phyloP scores from a whole-genome alignment of 768 basidiomycete genomes.

The Amanita molliuscula region DNA sequence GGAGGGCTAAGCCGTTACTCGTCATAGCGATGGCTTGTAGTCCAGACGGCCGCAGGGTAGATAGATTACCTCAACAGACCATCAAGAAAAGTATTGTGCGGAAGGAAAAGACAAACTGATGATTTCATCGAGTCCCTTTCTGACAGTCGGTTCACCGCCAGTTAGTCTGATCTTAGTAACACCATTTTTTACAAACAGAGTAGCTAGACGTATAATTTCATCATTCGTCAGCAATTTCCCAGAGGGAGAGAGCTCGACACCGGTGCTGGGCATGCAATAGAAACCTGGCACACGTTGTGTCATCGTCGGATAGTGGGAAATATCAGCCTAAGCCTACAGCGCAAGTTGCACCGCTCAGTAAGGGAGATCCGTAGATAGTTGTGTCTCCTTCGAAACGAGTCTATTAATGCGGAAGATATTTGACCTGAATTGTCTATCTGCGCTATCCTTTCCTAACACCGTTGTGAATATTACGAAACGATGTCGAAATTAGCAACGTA shows the following conservation, averaged over 20 bases:
- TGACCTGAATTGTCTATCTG: conserved; percentile 37
- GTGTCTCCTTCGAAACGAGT: conserved; percentile 58
- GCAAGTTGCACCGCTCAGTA: conserved; percentile 80
- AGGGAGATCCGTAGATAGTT: conserved; percentile 85
- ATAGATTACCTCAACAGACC: conserved; percentile 39
- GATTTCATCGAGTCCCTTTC: conserved; percentile 63
- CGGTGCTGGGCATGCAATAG: conserved; percentile 86
- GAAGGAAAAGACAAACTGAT: conserved; percentile 34
- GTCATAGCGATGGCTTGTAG: conserved; percentile 79
- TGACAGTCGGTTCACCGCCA: conserved; percentile 80
- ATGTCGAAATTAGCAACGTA: neutral
- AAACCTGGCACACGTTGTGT: conserved; percentile 44
- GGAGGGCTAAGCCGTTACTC: conserved; percentile 70
- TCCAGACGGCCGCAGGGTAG: conserved; percentile 47
- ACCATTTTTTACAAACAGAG: conserved; percentile 71
- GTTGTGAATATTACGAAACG: neutral
- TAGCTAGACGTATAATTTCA: conserved; percentile 64
- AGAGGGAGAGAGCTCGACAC: conserved; percentile 63
- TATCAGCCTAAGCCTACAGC: conserved; percentile 45
- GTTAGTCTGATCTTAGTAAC: conserved; percentile 84
- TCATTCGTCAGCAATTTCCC: conserved; percentile 63
- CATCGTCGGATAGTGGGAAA: neutral
- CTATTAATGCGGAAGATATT: conserved; percentile 47
- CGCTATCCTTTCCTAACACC: conserved; percentile 42
- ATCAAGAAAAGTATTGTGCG: neutral